Base-by-base conservation (phyloP, 345 rosid genomes). In the Populus alba region DNA sequence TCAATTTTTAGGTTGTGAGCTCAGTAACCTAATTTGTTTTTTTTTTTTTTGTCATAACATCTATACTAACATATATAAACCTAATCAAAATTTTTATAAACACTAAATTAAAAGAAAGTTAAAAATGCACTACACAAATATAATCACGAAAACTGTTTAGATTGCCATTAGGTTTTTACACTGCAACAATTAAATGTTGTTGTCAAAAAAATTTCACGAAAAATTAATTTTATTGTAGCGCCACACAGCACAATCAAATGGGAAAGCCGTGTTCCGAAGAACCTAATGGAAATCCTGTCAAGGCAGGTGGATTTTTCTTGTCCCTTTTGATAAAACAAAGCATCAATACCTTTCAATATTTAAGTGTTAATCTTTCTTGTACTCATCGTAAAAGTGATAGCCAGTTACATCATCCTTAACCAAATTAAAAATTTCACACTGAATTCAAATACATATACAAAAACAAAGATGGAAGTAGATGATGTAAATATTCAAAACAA, bases 231-330 rank as follows among this genome's bases (percentile, higher is more conserved):
- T 0, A 17, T 51, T 51, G n/a, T 18, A 51, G 8, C 2, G 57
- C 20, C 8, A 51, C n/a, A 18, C n/a, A 18, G 7, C 57, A 17
- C n/a, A 18, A 57, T 57, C 9, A 57, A 1, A n/a, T 0, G 5
- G 62, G 62, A 55, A 55, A 22, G 0, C 62, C 62, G 22, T 57
- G 27, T 57, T 51, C 9, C 6, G 57, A 69, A 25, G 2, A 62
- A 3, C 39, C 38, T 66, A 66, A 47, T 66, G 78, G 78, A 47
- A 66, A 66, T 74, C 70, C 77, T 59, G 38, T 37, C 51, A 39
- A n/a, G 43, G 68, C 8, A 13, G 67, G 57, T 63, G 25, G 70
- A 71, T 71, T 62, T 74, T 16, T 29, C 43, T 18, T 67, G 70
- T 59, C 61, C 66, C 47, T 37, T 70, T 35, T 15, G 67, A 57